Evolutionary conservation across 805 yeast species (phyloP).

Genomic region (Hanseniaspora lachancei): DNA sequence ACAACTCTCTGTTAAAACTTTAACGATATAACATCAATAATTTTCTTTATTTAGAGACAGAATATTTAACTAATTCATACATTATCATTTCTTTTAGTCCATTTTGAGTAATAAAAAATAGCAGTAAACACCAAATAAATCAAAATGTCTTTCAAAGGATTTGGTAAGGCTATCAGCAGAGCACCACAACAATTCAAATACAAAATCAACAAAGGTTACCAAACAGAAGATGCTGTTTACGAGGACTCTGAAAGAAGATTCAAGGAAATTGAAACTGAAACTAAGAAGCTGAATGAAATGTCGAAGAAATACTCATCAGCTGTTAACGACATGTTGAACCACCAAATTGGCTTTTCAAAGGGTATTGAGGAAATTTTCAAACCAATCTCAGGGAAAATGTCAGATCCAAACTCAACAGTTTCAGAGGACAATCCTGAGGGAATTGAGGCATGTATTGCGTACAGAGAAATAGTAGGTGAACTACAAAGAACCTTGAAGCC

Average conservation of each 20-base stretch:
- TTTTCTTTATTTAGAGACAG: no score
- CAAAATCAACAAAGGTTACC: constrained; percentile 76
- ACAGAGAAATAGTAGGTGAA: constrained; percentile 75
- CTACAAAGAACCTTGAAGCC: constrained; percentile 78
- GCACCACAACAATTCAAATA: constrained; percentile 89
- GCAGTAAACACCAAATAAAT: neutral
- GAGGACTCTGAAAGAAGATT: constrained; percentile 93
- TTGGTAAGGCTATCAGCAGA: constrained; percentile 63
- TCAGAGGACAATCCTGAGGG: constrained; percentile 97
- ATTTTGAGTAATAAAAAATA: neutral
- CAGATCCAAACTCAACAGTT: constrained; percentile 73
- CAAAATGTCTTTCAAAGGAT: constrained; percentile 74
- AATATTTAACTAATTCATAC: no score
- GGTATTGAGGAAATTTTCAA: constrained; percentile 92
- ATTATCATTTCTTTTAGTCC: no score
- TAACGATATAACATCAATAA: no score
- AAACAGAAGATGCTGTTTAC: constrained; percentile 75
- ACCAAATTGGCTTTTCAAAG: constrained; percentile 88
- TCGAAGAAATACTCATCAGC: constrained; percentile 82
- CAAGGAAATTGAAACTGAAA: constrained; percentile 78
- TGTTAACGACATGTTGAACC: constrained; percentile 83
- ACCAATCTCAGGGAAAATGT: constrained; percentile 83
- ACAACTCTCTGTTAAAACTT: neutral
- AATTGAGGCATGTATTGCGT: constrained; percentile 84
- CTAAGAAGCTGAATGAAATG: constrained; percentile 79